Base-by-base conservation (phyloP, 2,329 filamentous ascomycete species). In the Seiridium cupressi region DNA sequence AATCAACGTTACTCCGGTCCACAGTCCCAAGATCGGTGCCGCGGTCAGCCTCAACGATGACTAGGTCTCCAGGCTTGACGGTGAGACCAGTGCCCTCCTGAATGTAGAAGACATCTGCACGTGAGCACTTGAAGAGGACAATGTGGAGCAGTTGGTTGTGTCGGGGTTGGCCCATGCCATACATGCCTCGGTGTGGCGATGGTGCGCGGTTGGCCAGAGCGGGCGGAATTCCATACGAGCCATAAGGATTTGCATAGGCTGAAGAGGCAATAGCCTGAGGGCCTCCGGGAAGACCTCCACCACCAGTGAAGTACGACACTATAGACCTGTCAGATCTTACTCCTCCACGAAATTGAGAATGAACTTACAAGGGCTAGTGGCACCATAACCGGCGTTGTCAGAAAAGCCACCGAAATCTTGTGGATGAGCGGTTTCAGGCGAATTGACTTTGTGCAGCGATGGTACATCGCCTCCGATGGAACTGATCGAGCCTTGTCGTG, bases 1-100 rank as follows among this genome's bases (percentile, higher is more conserved):
- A 93, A 63, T 92, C 91, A 44, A 98, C 88, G 68, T 96, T 93
- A 64, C 93, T 91, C 66, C 91, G 88, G 57, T 92, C 90, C 35
- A 99, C 94, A 34, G 94, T 97, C 49, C 95, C 96, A 42, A 99
- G 84, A 72, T 99, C 96, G 31, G 93, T 96, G 51, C 95, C 95
- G 64, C 95, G 92, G 74, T 99, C 96, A 32, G 95, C 95, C 76
- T 99, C 95, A 18, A 97, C 93, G 66, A 99, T 98, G 62, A 99
- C 96, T 57, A 98, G 82, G 72, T 99, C 95, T 38, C 95, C 95
- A 18, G 89, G 88, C 69, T 93, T 95, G 58, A 98, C 90, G 26
- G 91, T 90, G 38, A 99, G 82, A 3, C 95, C 95, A 5, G 93
- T 98, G 62, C 94, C 93, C 73, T 97, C 93, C 73, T 97, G 93